Base-by-base conservation (phyloP, 257 asterid species). In the Verbascum thapsus region DNA sequence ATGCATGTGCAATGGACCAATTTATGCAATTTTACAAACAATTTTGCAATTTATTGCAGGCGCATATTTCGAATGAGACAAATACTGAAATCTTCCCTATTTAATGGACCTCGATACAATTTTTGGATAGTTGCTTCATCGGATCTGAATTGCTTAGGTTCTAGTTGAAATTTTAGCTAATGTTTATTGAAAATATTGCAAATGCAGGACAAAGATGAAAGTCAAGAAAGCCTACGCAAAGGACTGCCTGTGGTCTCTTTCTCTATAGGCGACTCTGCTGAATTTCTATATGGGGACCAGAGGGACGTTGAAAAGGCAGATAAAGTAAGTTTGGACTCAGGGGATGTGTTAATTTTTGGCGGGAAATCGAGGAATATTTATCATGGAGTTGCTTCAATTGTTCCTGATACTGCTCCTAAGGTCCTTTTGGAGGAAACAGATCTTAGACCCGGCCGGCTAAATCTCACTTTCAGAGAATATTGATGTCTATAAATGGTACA, bases 171-270 rank as follows among this genome's bases (percentile, higher is more conserved):
- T 20, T 30, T 57, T 20, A 42, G 40, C 49, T 58, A 49, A 38
- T 54, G 40, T 7, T 38, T 17, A 11, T 18, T 13, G 5, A 17
- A 26, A 52, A 13, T 37, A 13, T 43, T 45, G 41, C 37, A 3
- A 9, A 8, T 75, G 57, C 80, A 88, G 97, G 95, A 87, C 61
- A 89, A 81, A 78, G 91, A 85, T 71, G 97, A 89, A 76, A 87
- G 86, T 51, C 43, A 0, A 43, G 86, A 83, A 73, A 89, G 97
- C 68, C 67, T 89, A n/a, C 18, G 10, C 0, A 78, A 57, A 64
- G 67, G 85, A 58, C 84, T 89, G 26, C 95, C 97, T 0, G 91
- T 89, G 66, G 95, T 89, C 22, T 89, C 97, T n/a, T 71, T 89
- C 76, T 89, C 97, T 16, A 61, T 89, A 5, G 97, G 97, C 20